Evolutionary conservation across 2,329 filamentous ascomycete species (phyloP).

Genomic region (Bipolaris gigantea): DNA sequence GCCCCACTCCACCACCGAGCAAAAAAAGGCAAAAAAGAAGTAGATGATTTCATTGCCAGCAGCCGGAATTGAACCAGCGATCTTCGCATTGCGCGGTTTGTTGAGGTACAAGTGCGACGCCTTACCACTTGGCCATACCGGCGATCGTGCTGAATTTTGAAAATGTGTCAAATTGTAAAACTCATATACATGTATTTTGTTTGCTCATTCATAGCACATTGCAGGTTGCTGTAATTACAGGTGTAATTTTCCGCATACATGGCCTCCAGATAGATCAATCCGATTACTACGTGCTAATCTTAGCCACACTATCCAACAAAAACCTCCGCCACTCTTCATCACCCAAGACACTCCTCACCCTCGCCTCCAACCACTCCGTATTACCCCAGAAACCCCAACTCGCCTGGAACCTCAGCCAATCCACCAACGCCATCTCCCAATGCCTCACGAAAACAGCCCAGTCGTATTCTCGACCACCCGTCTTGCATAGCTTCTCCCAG

Average conservation of each 20-base stretch:
- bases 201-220: too few species aligned
- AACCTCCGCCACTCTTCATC: conserved; percentile 25
- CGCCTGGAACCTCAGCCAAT: conserved; percentile 60
- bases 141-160: neutral
- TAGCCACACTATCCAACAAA: conserved; percentile 17
- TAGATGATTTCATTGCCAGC: too few species aligned
- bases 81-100: conserved; percentile 19
- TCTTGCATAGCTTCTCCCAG: conserved; percentile 41
- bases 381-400: conserved; percentile 46
- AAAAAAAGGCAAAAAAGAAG: too few species aligned
- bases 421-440: conserved; percentile 68
- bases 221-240: too few species aligned
- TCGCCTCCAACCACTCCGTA: conserved; percentile 40
- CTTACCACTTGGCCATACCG: conserved; percentile 29
- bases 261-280: neutral
- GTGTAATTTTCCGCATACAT: too few species aligned
- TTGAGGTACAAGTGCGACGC: conserved; percentile 27
- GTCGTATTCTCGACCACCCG: conserved; percentile 49
- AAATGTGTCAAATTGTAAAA: too few species aligned
- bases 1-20: too few species aligned
- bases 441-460: conserved; percentile 61
- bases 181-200: neutral
- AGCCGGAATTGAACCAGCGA: conserved; percentile 4
- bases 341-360: conserved; percentile 32
- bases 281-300: neutral